phyloP scores from a whole-genome alignment of 2,329 filamentous ascomycete genomes.

The Aspergillus versicolor region DNA sequence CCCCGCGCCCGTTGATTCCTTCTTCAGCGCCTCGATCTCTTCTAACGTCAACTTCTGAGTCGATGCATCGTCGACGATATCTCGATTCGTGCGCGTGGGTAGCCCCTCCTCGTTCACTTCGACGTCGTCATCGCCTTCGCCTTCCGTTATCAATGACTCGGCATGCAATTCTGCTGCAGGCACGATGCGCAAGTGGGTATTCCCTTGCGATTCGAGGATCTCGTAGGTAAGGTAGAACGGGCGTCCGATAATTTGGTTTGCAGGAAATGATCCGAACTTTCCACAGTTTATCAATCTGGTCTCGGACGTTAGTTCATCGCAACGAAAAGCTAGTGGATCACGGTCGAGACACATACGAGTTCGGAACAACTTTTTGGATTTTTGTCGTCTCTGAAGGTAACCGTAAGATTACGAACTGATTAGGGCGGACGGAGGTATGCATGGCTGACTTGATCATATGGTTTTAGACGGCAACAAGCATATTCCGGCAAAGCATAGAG shows the following conservation, averaged over 20 bases:
- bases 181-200: slow-evolving; percentile 71
- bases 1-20: slow-evolving; percentile 72
- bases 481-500: background rate
- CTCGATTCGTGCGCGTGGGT: slow-evolving; percentile 61
- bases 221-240: slow-evolving; percentile 93
- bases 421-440: slow-evolving; percentile 40
- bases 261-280: slow-evolving; percentile 88
- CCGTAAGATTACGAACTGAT: slow-evolving; percentile 37
- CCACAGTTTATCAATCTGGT: slow-evolving; percentile 78
- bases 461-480: background rate
- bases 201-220: slow-evolving; percentile 68
- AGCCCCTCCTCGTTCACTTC: slow-evolving; percentile 39
- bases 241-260: slow-evolving; percentile 85
- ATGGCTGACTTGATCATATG: slow-evolving; percentile 22
- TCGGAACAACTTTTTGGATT: slow-evolving; percentile 59
- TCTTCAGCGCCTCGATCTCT: slow-evolving; percentile 71
- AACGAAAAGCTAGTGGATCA: slow-evolving; percentile 12
- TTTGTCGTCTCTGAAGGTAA: slow-evolving; percentile 58
- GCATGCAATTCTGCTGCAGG: slow-evolving; percentile 79
- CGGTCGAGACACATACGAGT: slow-evolving; percentile 57
- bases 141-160: slow-evolving; percentile 62
- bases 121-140: slow-evolving; percentile 38
- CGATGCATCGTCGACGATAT: slow-evolving; percentile 62
- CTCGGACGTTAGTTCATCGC: slow-evolving; percentile 10
- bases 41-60: slow-evolving; percentile 73